Percentiles rank a stretch among this genome's conserved stretches.
Evolutionary conservation across 73 alveolate genomes (phyloP).

Genomic region (Halteria grandinella): DNA sequence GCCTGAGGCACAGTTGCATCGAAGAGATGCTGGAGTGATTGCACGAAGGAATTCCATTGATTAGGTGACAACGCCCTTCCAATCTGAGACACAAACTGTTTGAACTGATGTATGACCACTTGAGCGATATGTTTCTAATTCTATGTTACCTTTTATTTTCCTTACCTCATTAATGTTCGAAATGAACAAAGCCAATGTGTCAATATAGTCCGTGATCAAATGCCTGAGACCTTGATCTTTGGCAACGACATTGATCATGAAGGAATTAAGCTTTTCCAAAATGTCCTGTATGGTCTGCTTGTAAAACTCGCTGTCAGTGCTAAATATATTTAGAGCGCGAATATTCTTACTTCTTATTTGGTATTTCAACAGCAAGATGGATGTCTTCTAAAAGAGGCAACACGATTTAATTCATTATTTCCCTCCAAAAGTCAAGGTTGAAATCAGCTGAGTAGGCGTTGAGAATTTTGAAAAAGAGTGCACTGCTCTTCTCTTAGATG

Average conservation of each 20-base stretch:
- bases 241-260: constrained; percentile 1
- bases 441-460: constrained; percentile 30
- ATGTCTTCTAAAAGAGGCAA: constrained; percentile 50
- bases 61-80: constrained; percentile 26
- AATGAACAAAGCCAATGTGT: constrained; percentile 18
- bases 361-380: constrained; percentile 40
- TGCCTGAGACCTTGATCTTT: neutral
- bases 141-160: too few relatives aligned
- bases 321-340: too few relatives aligned
- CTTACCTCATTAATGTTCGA: constrained; percentile 54
- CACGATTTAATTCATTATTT: constrained; percentile 29
- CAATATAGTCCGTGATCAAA: constrained; percentile 40
- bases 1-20: constrained; percentile 44
- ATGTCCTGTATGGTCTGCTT: constrained; percentile 30
- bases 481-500: constrained; percentile 25
- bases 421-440: constrained; percentile 42
- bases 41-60: constrained; percentile 51
- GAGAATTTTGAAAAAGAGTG: constrained; percentile 12
- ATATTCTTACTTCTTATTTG: constrained; percentile 16
- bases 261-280: constrained; percentile 3
- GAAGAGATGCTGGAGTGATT: constrained; percentile 29
- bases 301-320: constrained; percentile 48
- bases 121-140: constrained; percentile 50
- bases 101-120: constrained; percentile 32
- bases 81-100: constrained; percentile 4